Evolutionary conservation across 2,329 filamentous ascomycete species (phyloP), one percentile per base, ranked within the genome.

Genomic region (Xylariaceae sp.): DNA sequence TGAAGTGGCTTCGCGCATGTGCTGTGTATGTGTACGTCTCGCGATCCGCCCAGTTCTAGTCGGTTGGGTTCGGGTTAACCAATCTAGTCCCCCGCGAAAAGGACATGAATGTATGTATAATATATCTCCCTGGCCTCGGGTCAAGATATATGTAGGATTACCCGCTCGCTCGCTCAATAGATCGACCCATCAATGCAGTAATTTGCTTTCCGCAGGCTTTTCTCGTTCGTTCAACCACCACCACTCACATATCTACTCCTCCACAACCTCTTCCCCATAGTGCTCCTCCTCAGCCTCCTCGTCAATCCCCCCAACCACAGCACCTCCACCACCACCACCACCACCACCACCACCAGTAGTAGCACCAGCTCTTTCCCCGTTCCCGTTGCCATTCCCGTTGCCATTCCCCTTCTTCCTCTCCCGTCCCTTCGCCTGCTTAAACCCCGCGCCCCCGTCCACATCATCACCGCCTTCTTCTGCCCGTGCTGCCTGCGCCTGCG

Each of bases 251-350:
- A n/a, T n/a, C n/a, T n/a, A n/a, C 42, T 89, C 87, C 48, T 88
- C 86, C 12, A 83, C 77, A 20, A 87, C 83, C 71, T 96, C 91
- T 73, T 96, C 92, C 46, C 91, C 92, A 70, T 96, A 96, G 69
- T 92, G 89, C 66, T 90, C 85, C 69, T 91, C 89, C 68, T 87
- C 85, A 59, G 82, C 81, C 10, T 73, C 78, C 57, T 87, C 84
- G 57, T 85, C 80, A 9, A 78, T 67, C 7, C 23, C 37, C 9
- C n/a, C 2, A 14, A 20, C 43, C 18, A 10, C 50, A 26, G 23
- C 12, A 16, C 5, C 32, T 12, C 3, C 32, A 29, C 26, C 26
- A 29, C 6, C 26, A 29, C 26, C 26, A 10, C 26, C 26, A 10
- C 26, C 26, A 10, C n/a, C n/a, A n/a, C n/a, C n/a, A n/a, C n/a